These are phyloP conservation scores for Nitzschia sp. DNA, from an alignment of 108 stramenopile species.

Conservation along the genomic window DNA sequence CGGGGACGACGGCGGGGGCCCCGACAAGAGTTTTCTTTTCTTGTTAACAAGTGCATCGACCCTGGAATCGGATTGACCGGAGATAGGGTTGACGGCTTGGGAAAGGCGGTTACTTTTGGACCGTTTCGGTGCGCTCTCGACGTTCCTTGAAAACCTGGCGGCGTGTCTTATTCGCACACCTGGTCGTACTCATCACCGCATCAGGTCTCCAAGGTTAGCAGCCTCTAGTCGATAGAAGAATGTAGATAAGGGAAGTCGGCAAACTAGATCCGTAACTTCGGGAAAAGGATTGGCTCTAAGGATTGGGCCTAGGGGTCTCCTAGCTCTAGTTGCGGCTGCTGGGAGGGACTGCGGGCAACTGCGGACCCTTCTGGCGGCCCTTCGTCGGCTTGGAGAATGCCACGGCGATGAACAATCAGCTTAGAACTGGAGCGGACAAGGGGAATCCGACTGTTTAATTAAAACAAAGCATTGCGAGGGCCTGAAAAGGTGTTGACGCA, in stretches of 20 bases:
- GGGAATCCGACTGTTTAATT: conserved; percentile 91
- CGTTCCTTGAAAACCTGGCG: conserved; percentile 89
- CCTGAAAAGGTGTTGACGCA: conserved; percentile 87
- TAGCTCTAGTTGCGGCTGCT: conserved; percentile 58
- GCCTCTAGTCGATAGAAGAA: conserved; percentile 97
- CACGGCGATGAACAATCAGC: conserved; percentile 79
- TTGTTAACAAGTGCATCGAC: conserved; percentile 85
- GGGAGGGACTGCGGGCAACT: conserved; percentile 69
- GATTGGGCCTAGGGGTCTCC: conserved; percentile 79
- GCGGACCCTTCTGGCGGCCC: conserved; percentile 60
- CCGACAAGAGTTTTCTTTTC: conserved; percentile 94
- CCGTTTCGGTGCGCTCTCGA: conserved; percentile 86
- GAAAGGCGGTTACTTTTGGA: conserved; percentile 86
- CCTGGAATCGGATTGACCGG: conserved; percentile 91
- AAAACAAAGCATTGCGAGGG: conserved; percentile 89
- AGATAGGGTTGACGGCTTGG: conserved; percentile 85
- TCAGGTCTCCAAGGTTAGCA: conserved; percentile 97
- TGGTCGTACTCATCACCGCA: conserved; percentile 95
- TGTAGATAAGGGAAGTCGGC: conserved; percentile 91
- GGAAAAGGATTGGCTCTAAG: conserved; percentile 90
- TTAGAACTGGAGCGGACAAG: conserved; percentile 88
- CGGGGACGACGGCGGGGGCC: conserved; percentile 87
- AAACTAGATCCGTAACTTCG: conserved; percentile 90
- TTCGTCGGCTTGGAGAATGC: conserved; percentile 54
- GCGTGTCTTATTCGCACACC: conserved; percentile 87